Base-by-base conservation (phyloP, 2,329 filamentous ascomycete genomes). In the Penicillium psychrosexuale region DNA sequence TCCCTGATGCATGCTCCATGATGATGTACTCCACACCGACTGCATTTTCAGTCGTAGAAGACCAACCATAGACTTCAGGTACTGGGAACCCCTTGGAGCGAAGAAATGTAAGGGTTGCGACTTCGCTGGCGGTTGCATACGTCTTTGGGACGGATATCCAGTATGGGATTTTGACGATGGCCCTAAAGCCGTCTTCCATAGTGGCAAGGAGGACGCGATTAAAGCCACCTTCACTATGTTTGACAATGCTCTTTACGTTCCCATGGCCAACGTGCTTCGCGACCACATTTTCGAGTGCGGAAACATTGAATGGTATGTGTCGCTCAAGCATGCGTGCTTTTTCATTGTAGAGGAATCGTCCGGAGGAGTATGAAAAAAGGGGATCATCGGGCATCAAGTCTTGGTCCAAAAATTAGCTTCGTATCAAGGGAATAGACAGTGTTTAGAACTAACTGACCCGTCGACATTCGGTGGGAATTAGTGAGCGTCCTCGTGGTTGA, bases 121-220 rank as follows among this genome's bases (percentile, higher is more conserved):
- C 64, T 60, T 68, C 64, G 52, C 60, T 66, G 8, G 64, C 65
- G 24, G 63, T 63, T 19, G 60, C 54, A 38, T 63, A 65, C 0
- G 46, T 38, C 33, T 55, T 65, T 5, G 60, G 58, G 1, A 61
- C 62, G 12, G 64, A 55, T 34, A 60, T 57, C n/a, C 19, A 40
- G 46, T 62, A 66, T 27, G 61, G 63, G 15, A 67, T 59, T 31
- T 66, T 66, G 17, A 56, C 56, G 34, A 69, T 59, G 5, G 53
- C 56, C 19, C 50, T 33, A 24, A 60, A 62, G 3, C 53, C 62
- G 56, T 67, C 64, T 33, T 66, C 58, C 50, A 64, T 61, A 1
- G 64, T 65, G 27, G 48, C 46, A 38, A 63, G 39, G 2, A 64
- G 34, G 3, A 64, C 66, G 3, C 58, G 61, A 43, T 65, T 65